A percentile compares a stretch with the other conserved stretches of the same genome.
Conservation (phyloP, 768 basidiomycete genomes). For the Auriculariales sp. region DNA sequence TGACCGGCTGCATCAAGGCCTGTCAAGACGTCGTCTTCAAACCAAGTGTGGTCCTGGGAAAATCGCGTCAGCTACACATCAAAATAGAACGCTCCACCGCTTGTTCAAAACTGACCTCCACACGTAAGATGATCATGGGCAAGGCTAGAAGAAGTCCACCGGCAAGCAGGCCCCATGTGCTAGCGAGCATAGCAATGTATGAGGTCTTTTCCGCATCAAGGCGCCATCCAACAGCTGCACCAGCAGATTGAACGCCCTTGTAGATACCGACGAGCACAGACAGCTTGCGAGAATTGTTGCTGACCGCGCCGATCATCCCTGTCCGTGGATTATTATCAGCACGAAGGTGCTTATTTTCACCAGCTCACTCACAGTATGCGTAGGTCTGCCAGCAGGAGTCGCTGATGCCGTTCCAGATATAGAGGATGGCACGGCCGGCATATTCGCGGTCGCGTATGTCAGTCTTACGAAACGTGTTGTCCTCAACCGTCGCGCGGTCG, state of each 20-base stretch:
- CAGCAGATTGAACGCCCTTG: conserved; percentile 66
- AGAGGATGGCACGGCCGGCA: conserved; percentile 40
- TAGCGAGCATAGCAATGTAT: conserved; percentile 58
- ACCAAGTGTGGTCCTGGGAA: not conserved
- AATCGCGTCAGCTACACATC: not conserved
- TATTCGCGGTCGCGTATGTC: conserved; percentile 47
- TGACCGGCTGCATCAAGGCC: not conserved
- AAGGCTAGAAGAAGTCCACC: conserved; percentile 48
- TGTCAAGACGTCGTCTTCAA: not conserved
- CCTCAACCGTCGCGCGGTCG: conserved; percentile 30
- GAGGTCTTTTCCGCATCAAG: conserved; percentile 32
- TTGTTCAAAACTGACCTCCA: conserved; percentile 21
- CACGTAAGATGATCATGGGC: conserved; percentile 60
- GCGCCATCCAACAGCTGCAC: conserved; percentile 59
- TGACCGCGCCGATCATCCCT: conserved; percentile 45
- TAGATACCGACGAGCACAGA: conserved; percentile 74
- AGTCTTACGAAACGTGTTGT: conserved; percentile 23
- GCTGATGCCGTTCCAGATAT: conserved; percentile 57
- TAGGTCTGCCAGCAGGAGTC: conserved; percentile 81
- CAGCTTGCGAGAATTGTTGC: conserved; percentile 65
- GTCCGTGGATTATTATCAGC: not conserved
- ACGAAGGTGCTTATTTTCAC: not conserved
- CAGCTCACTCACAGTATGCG: conserved; percentile 70
- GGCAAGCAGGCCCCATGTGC: conserved; percentile 56
- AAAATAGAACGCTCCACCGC: not conserved